Percentiles rank a stretch among this genome's conserved stretches.
These are phyloP conservation scores for Ganoderma boninense DNA, from an alignment of 1,284 basidiomycete genomes.

Conservation along the genomic window DNA sequence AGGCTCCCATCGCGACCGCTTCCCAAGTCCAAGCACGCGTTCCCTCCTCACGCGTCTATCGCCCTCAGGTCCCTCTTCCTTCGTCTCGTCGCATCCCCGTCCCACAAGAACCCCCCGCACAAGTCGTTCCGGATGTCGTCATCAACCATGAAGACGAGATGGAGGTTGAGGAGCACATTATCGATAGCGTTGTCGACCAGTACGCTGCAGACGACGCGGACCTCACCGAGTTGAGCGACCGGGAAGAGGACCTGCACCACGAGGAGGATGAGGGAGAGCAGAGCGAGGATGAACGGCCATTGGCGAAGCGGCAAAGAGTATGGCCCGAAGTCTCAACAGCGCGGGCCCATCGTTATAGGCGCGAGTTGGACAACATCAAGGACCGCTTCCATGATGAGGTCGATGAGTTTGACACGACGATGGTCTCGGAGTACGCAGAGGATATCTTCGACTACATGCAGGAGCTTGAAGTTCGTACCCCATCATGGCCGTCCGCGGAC, in stretches of 20 bases:
- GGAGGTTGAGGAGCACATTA: conserved; percentile 62
- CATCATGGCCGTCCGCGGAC: conserved; percentile 12
- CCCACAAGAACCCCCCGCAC: conserved; percentile 44
- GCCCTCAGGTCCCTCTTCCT: conserved; percentile 36
- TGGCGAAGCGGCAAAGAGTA: conserved; percentile 53
- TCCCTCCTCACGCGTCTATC: conserved; percentile 40
- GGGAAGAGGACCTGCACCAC: conserved; percentile 38
- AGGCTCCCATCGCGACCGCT: conserved; percentile 47
- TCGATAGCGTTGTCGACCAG: conserved; percentile 20
- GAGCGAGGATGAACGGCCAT: conserved; percentile 50
- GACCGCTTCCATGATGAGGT: conserved; percentile 81
- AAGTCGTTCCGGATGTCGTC: conserved; percentile 41
- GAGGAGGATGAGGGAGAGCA: conserved; percentile 65
- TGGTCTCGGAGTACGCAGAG: conserved; percentile 98
- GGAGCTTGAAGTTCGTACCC: conserved; percentile 78
- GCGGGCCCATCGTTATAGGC: conserved; percentile 61
- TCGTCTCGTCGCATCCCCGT: conserved; percentile 48
- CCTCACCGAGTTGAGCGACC: conserved; percentile 31
- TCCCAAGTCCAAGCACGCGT: conserved; percentile 49
- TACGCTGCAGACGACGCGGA: conserved; percentile 31
- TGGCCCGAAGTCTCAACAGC: conserved; percentile 79
- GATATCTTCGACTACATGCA: conserved; percentile 99
- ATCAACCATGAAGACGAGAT: conserved; percentile 57
- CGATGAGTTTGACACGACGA: conserved; percentile 91
- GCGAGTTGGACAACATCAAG: conserved; percentile 73